These are phyloP conservation scores for Limnomonas spitsbergensis DNA, from an alignment of 139 green algal genomes.

Conservation along the genomic window DNA sequence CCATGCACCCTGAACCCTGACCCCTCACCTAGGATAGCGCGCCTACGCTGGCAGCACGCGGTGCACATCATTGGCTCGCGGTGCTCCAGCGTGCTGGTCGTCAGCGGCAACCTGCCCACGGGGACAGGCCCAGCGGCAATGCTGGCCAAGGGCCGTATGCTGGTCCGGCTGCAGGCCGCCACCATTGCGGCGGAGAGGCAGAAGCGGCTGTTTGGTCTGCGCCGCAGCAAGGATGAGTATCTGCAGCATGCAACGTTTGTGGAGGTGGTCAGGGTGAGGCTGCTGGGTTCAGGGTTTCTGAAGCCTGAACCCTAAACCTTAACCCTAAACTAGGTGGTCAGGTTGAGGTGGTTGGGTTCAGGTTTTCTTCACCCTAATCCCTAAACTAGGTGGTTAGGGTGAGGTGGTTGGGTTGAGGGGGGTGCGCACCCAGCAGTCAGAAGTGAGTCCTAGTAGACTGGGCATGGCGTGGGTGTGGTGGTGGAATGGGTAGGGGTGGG, in stretches of 20 bases:
- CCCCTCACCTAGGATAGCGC: constrained; percentile 44
- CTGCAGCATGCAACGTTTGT: background rate
- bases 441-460: no score
- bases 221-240: background rate
- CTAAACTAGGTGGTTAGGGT: no score
- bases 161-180: constrained; percentile 19
- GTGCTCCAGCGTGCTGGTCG: constrained; percentile 3
- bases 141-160: constrained; percentile 7
- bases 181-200: constrained; percentile 17
- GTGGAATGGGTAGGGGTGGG: no score
- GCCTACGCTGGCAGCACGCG: constrained; percentile 48
- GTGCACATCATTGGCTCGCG: constrained; percentile 28
- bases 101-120: background rate
- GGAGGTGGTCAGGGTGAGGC: constrained; percentile 22
- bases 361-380: no score
- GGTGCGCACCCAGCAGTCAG: no score
- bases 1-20: no score
- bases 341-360: no score
- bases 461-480: no score
- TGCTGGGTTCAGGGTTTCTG: background rate
- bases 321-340: no score
- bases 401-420: no score
- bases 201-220: constrained; percentile 14
- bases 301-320: background rate
- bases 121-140: background rate